Evolutionary conservation across 2,329 filamentous ascomycete genomes (phyloP).

Genomic region (Colletotrichum tropicicola): DNA sequence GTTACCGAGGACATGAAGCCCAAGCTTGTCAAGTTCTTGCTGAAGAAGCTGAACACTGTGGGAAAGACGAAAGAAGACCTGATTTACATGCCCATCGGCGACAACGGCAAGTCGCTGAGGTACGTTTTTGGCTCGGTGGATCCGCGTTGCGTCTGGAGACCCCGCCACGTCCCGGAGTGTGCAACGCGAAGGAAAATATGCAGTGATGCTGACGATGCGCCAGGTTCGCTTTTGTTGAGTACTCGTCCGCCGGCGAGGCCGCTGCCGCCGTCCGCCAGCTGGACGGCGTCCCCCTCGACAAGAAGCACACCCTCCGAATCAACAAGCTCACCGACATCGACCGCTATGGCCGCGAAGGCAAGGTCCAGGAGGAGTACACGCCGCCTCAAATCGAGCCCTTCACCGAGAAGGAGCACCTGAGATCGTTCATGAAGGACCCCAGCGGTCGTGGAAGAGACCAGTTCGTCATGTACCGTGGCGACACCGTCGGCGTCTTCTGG

Average conservation of each 20-base stretch:
- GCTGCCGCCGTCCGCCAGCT: constrained; percentile 89
- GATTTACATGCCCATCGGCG: constrained; percentile 93
- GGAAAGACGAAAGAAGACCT: constrained; percentile 87
- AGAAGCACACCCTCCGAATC: constrained; percentile 92
- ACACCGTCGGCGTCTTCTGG: constrained; percentile 95
- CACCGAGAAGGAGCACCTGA: constrained; percentile 90
- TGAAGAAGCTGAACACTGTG: constrained; percentile 89
- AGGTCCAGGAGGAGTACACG: constrained; percentile 90
- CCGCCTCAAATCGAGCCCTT: constrained; percentile 86
- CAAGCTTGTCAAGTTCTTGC: constrained; percentile 94
- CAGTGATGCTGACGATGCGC: constrained; percentile 24
- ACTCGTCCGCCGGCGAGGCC: constrained; percentile 89
- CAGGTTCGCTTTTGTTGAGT: constrained; percentile 98
- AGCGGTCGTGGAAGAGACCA: constrained; percentile 86
- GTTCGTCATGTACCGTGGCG: constrained; percentile 92
- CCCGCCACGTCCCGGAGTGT: background rate
- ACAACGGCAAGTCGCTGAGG: constrained; percentile 87
- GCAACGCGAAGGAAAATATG: background rate
- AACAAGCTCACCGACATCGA: constrained; percentile 99
- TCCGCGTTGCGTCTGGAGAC: background rate
- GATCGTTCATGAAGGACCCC: constrained; percentile 90
- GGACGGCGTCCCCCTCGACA: constrained; percentile 88
- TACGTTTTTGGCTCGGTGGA: constrained; percentile 53
- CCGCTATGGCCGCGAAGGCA: constrained; percentile 92
- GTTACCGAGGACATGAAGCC: constrained; percentile 91